phyloP scores from a whole-genome alignment of 2,329 filamentous ascomycete species.

The Myriosclerotinia curreyana region DNA sequence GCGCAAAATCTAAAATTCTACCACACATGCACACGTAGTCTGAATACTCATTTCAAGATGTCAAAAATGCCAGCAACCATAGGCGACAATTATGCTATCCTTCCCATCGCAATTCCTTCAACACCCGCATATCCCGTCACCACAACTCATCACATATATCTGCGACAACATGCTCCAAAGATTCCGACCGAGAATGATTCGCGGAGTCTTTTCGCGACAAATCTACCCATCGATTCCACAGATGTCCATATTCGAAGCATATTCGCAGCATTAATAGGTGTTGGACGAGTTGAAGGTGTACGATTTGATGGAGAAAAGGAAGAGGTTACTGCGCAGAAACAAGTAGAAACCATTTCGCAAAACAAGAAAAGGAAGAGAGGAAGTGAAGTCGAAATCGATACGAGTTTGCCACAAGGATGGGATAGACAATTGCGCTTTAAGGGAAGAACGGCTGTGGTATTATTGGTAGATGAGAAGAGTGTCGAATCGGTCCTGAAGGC shows the following conservation, averaged over 20 bases:
- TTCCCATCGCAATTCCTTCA: conserved; percentile 36
- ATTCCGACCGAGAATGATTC: conserved; percentile 69
- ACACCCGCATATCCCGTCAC: conserved; percentile 57
- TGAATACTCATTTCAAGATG: conserved; percentile 21
- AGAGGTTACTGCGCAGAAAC: conserved; percentile 24
- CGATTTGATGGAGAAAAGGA: conserved; percentile 65
- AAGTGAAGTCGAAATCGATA: conserved; percentile 54
- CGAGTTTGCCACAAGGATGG: conserved; percentile 73
- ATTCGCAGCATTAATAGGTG: conserved; percentile 70
- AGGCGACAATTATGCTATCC: conserved; percentile 34
- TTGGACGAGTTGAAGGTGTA: conserved; percentile 74
- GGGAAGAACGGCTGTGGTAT: conserved; percentile 74
- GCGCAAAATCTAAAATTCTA: background rate
- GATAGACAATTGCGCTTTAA: conserved; percentile 65
- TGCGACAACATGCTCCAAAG: conserved; percentile 79
- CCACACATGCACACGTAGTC: background rate
- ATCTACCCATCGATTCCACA: conserved; percentile 81
- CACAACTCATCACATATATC: conserved; percentile 80
- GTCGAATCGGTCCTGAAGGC: conserved; percentile 75
- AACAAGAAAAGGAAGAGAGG: conserved; percentile 51
- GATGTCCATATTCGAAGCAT: conserved; percentile 71
- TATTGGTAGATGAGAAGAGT: conserved; percentile 80
- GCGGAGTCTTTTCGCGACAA: conserved; percentile 86
- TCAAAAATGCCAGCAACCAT: conserved; percentile 28
- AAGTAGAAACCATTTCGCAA: conserved; percentile 37